phyloP scores from a whole-genome alignment of 2,329 filamentous ascomycete genomes.

The Pyrenophora graminea region DNA sequence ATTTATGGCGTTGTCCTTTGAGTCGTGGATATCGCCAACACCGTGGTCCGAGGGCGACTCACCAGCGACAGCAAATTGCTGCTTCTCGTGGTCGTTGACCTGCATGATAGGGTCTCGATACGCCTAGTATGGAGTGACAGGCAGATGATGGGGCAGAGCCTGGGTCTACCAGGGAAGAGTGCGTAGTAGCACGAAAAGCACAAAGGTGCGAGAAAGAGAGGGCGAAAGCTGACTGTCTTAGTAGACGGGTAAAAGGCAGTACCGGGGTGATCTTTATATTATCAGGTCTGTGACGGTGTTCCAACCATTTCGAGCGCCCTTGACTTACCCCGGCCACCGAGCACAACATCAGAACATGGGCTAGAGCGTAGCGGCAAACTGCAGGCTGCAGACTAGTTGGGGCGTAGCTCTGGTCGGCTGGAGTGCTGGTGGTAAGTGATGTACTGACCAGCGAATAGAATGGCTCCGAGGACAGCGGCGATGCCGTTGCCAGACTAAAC shows the following conservation, averaged over 20 bases:
- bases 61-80: constrained; percentile 26
- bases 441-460: constrained; percentile 20
- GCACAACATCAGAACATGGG: constrained; percentile 1
- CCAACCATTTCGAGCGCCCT: constrained; percentile 17
- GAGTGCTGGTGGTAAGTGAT: constrained; percentile 27
- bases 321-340: neutral
- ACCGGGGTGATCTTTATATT: constrained; percentile 36
- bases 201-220: constrained; percentile 21
- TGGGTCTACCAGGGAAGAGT: neutral
- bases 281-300: constrained; percentile 14
- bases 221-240: constrained; percentile 23
- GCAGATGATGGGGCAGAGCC: neutral
- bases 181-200: constrained; percentile 15
- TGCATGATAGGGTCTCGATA: constrained; percentile 23
- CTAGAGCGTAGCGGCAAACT: constrained; percentile 20
- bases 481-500: constrained; percentile 22
- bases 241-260: constrained; percentile 16
- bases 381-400: constrained; percentile 17
- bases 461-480: constrained; percentile 16
- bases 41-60: constrained; percentile 24
- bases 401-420: constrained; percentile 17
- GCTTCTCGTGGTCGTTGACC: constrained; percentile 32
- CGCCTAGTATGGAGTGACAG: neutral
- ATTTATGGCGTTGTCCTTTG: constrained; percentile 36
- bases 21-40: constrained; percentile 29